Conservation (phyloP, 129 eudicot species). For the Helichrysum umbraculigerum region DNA sequence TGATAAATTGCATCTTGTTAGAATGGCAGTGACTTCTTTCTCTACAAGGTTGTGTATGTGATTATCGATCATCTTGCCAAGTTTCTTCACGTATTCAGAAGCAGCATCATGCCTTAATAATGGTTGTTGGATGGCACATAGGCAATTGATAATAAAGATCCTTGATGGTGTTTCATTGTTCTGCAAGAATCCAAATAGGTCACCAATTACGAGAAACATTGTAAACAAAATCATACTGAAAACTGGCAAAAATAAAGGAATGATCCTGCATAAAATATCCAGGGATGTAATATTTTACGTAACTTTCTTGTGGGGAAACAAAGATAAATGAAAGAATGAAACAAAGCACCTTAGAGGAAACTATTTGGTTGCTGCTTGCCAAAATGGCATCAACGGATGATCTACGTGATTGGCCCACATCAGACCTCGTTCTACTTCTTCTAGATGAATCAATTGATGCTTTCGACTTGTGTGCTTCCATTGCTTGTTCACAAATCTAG, state of each 20-base stretch:
- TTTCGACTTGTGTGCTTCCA: constrained; percentile 96
- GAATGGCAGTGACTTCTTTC: constrained; percentile 71
- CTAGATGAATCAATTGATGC: constrained; percentile 75
- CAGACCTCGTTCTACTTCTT: constrained; percentile 66
- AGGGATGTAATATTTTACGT: background rate
- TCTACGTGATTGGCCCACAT: constrained; percentile 58
- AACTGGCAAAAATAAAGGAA: background rate
- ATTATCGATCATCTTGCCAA: constrained; percentile 64
- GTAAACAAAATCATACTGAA: background rate
- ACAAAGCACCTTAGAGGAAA: constrained; percentile 59
- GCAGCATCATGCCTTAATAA: constrained; percentile 64
- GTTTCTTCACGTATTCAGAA: constrained; percentile 65
- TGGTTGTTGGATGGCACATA: constrained; percentile 90
- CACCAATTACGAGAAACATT: background rate
- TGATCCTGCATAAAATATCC: background rate
- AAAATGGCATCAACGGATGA: constrained; percentile 92
- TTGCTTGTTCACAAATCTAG: constrained; percentile 96
- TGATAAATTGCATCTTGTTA: constrained; percentile 68
- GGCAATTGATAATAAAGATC: constrained; percentile 90
- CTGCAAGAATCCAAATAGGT: constrained; percentile 42
- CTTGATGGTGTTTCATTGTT: constrained; percentile 76
- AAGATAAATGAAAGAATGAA: background rate
- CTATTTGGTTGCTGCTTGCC: constrained; percentile 42
- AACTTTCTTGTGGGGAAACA: background rate
- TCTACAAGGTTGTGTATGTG: constrained; percentile 65